Evolutionary conservation across 805 yeast species (phyloP), one percentile per base, ranked within the genome.

Genomic region (Hagleromyces aurorensis): DNA sequence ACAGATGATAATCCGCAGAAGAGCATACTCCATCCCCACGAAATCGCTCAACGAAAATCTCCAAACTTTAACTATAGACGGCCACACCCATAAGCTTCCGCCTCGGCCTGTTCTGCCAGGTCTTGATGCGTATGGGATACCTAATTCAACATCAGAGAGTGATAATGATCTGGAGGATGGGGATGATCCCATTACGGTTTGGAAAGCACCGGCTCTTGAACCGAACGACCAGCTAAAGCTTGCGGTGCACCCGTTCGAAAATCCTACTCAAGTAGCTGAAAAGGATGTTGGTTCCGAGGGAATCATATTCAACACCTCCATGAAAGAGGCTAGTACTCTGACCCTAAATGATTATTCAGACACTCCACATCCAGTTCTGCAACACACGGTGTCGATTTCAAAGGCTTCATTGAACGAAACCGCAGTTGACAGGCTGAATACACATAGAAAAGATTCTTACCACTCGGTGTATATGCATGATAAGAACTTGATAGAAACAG

Each of bases 391-490:
- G n/a, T n/a, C n/a, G n/a, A n/a, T n/a, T n/a, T n/a, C n/a, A n/a
- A n/a, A n/a, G n/a, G n/a, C n/a, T n/a, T n/a, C n/a, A n/a, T n/a
- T n/a, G n/a, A n/a, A n/a, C n/a, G n/a, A n/a, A n/a, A 21, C 38
- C 6, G 29, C 33, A 19, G 33, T 35, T 6, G 37, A 37, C 18
- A 43, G 48, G 16, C 32, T 37, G 5, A 27, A 34, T 6, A 46
- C 50, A 4, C 59, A 53, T 27, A 48, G 67, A 30, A 61, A 61
- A 32, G 63, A 57, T 29, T 62, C 67, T 1, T 57, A 59, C 30
- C 63, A 60, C 32, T 61, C 66, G 1, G 61, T 62, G 4, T 59
- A 61, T 36, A 62, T 60, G 43, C 44, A 43, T 29, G 57, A 50
- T 10, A 45, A 45, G 5, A 61, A 48, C 5, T 40, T 41, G 4